Base-by-base conservation (phyloP, 1,139 yeast species). In the Scheffersomyces quercinus region DNA sequence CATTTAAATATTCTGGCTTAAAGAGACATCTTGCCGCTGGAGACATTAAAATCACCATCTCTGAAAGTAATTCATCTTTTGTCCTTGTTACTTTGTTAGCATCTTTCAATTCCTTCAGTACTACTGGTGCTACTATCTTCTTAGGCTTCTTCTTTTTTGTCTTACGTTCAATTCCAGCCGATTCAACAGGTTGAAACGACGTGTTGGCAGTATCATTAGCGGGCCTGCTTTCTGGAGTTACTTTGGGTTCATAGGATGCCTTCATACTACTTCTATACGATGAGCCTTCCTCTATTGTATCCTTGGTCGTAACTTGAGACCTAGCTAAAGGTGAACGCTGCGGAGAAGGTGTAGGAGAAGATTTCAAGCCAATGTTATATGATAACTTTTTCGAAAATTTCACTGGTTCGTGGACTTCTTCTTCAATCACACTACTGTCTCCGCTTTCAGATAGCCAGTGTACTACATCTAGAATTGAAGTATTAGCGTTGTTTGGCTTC, bases 11-110 rank as follows among this genome's bases (percentile, higher is more conserved):
- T 3, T 48, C 55, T 3, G 46, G 42, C 14, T 53, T 49, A 24
- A 64, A 42, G 6, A 57, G 47, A 6, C 42, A 28, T 29, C 54
- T 40, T 40, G 59, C 38, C 39, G 60, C 37, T 28, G 46, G 31
- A 3, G 65, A 54, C 2, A 77, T 54, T 54, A 60, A 51, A 43
- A 83, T 48, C 5, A 71, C 66, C 75, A 84, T 80, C 49, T 79
- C 82, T 3, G 64, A 54, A 32, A 79, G 57, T 7, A 82, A 60
- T 35, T 79, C 83, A 5, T 73, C 80, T 52, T 78, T 81, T 32
- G 73, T 65, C 36, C 81, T 61, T 2, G 64, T 68, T 0, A 66
- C 69, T 50, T 68, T 75, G 55, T 85, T 85, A 1, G 73, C 83
- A 30, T 72, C 75, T 34, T 71, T 75, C 38, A 81, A 65, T 28